Evolutionary conservation across 257 asterid genomes (phyloP).

Genomic region (Rehmannia glutinosa): DNA sequence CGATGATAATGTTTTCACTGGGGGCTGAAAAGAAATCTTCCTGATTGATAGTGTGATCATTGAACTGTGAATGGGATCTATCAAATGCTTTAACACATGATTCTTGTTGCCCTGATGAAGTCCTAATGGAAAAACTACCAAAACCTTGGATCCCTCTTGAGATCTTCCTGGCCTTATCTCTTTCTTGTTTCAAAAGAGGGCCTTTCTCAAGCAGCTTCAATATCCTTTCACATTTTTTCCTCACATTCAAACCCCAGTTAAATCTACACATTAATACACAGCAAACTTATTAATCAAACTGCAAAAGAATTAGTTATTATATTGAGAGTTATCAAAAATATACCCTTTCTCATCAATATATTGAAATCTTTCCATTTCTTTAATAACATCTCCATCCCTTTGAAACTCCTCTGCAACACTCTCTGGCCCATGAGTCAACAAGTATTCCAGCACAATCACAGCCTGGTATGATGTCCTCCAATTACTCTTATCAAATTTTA

Average conservation of each 20-base stretch:
- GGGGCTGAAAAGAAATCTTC: conserved; percentile 24
- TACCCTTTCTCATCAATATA: conserved; percentile 81
- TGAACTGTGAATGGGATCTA: conserved; percentile 57
- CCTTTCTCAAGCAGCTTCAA: conserved; percentile 64
- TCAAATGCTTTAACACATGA: conserved; percentile 32
- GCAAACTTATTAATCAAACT: not conserved
- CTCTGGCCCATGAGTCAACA: conserved; percentile 93
- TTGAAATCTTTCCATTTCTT: conserved; percentile 54
- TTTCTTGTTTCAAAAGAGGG: conserved; percentile 63
- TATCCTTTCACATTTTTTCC: conserved; percentile 64
- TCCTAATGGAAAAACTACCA: conserved; percentile 61
- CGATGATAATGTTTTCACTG: not conserved
- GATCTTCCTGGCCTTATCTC: conserved; percentile 54
- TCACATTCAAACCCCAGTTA: conserved; percentile 75
- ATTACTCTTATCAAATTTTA: conserved; percentile 48
- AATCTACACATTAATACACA: conserved; percentile 34
- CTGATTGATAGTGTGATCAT: too few relatives aligned
- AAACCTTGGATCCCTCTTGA: conserved; percentile 87
- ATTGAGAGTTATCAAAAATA: too few relatives aligned
- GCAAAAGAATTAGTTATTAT: too few relatives aligned
- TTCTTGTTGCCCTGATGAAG: conserved; percentile 26
- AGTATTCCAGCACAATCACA: conserved; percentile 63
- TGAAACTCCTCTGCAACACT: conserved; percentile 81
- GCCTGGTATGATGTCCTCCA: conserved; percentile 84
- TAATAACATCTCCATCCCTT: conserved; percentile 48